phyloP scores from a whole-genome alignment of 768 basidiomycete species.

The Hypholoma sublateritium region DNA sequence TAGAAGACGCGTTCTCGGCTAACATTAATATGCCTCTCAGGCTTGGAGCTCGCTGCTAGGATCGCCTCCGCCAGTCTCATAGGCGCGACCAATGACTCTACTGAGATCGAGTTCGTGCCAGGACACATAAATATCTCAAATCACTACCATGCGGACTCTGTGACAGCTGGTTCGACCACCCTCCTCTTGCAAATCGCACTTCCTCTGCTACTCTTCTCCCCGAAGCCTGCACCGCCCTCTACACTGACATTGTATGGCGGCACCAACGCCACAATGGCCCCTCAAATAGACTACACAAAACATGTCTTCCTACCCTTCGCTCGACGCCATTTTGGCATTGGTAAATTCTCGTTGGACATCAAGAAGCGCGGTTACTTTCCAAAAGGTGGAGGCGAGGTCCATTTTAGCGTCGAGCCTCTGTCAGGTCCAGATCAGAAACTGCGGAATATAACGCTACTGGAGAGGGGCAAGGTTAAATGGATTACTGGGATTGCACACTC shows the following conservation, averaged over 20 bases:
- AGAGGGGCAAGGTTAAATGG: conserved; percentile 51
- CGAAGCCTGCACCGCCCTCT: conserved; percentile 32
- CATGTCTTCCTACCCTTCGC: conserved; percentile 72
- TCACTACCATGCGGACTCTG: conserved; percentile 39
- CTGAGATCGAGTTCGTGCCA: conserved; percentile 55
- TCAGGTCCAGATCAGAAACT: conserved; percentile 31
- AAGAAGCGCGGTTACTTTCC: conserved; percentile 69
- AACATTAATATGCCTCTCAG: conserved; percentile 30
- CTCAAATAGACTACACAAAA: conserved; percentile 74
- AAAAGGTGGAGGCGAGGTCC: conserved; percentile 67
- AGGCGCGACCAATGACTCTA: conserved; percentile 56
- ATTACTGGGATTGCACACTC: conserved; percentile 65
- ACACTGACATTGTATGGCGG: conserved; percentile 63
- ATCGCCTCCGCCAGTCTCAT: conserved; percentile 57
- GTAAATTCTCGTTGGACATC: conserved; percentile 43
- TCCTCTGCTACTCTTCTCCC: conserved; percentile 64
- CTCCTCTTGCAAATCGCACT: conserved; percentile 72
- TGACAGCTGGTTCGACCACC: conserved; percentile 71
- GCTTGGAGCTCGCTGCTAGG: conserved; percentile 61
- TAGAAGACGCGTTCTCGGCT: neutral
- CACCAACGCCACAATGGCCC: conserved; percentile 70
- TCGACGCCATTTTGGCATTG: conserved; percentile 50
- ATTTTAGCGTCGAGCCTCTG: conserved; percentile 42
- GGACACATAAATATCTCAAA: conserved; percentile 41
- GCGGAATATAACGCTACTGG: conserved; percentile 45